Evolutionary conservation across 768 basidiomycete species (phyloP).

Genomic region (Russula compacta): DNA sequence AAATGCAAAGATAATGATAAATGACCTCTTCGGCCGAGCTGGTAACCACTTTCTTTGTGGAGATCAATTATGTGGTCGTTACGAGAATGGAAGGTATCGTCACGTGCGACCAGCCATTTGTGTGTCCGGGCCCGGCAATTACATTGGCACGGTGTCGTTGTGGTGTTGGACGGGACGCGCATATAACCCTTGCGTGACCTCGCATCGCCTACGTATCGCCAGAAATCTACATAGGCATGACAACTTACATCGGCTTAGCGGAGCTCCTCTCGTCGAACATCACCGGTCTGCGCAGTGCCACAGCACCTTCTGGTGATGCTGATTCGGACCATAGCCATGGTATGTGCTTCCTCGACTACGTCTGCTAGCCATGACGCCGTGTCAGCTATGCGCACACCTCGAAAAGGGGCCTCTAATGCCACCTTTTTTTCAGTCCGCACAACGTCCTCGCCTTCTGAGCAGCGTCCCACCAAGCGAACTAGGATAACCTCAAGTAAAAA

Average conservation of each 20-base stretch:
- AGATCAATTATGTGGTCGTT: too few species aligned
- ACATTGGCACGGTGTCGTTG: too few species aligned
- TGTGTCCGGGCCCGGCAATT: too few species aligned
- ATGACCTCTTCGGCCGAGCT: too few species aligned
- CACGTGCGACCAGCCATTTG: too few species aligned
- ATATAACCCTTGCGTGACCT: background rate
- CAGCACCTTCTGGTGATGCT: too few species aligned
- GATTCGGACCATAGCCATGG: background rate
- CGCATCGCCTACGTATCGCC: too few species aligned
- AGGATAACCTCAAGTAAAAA: background rate
- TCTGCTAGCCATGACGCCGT: background rate
- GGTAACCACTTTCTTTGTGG: too few species aligned
- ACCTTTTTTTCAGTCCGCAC: background rate
- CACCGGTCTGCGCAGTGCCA: background rate
- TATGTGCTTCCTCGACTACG: background rate
- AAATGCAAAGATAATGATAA: too few species aligned
- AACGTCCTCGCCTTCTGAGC: background rate
- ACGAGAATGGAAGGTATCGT: too few species aligned
- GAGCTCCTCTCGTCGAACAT: background rate
- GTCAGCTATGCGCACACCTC: background rate
- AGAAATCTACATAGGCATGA: background rate
- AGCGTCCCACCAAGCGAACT: background rate
- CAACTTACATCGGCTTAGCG: background rate
- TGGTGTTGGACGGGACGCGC: too few species aligned
- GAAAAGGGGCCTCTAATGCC: background rate